Base-by-base conservation (phyloP, 2,329 filamentous ascomycete species). In the Pseudocercospora ulei region DNA sequence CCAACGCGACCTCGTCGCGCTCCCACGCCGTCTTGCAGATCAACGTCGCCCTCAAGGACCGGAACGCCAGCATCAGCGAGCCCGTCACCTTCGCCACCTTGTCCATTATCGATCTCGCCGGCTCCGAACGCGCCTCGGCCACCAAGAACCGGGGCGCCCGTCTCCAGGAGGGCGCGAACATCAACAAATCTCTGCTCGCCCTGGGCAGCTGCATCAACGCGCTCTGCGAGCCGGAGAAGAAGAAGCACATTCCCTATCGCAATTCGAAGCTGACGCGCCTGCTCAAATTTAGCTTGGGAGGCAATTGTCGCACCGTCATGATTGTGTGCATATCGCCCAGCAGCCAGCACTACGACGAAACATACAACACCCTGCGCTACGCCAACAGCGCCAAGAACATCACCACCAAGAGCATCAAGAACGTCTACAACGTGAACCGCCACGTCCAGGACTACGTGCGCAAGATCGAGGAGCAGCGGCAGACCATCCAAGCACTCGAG, bases 271-370 rank as follows among this genome's bases (percentile, higher is more conserved):
- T 98, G 38, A 98, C 90, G 0, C 79, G 90, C 37, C 70, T 98
- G 3, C 74, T 98, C 38, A 98, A 98, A 56, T 98, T 98, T 64
- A 94, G 88, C 0, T 75, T 98, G 0, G 90, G 90, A 18, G 90
- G 90, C 2, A 98, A 98, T 62, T 98, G 90, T 71, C 92, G 87
- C 65, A 98, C 90, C 0, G 90, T 98, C 60, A 98, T 98, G 90
- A 96, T 98, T 61, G 90, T 98, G 16, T 98, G 90, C 56, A 84
- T 98, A 38, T 95, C 87, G 52, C 90, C 90, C 1, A 95, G 86
- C 1, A 96, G 90, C 56, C 82, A 83, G 3, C 90, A 98, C 63
- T 98, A 90, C 54, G 90, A 98, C 61, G 90, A 98, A 65, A 95
- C 88, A 0, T 90, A 98, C 56, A 98, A 98, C 62, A 98, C 90